Evolutionary conservation across 2,329 filamentous ascomycete genomes (phyloP).

Genomic region (Chalaropsis ovoidea): DNA sequence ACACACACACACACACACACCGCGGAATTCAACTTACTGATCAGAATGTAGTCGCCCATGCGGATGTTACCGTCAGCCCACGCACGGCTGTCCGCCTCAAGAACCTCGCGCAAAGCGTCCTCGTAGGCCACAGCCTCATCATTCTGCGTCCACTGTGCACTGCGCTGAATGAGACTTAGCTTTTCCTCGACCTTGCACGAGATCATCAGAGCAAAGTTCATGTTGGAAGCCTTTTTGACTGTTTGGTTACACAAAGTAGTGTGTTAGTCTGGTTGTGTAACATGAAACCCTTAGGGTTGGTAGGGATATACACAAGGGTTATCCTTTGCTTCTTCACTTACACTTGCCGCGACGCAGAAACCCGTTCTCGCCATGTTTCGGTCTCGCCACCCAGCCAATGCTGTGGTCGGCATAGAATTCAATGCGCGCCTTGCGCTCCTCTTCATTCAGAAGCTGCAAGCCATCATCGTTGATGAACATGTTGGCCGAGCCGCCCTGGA

Average conservation of each 20-base stretch:
- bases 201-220: constrained; percentile 60
- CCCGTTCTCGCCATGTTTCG: constrained; percentile 52
- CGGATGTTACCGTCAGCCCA: constrained; percentile 82
- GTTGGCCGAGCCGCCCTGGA: constrained; percentile 67
- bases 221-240: constrained; percentile 60
- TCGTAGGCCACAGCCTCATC: constrained; percentile 60
- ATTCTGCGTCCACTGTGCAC: constrained; percentile 54
- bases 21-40: constrained; percentile 19
- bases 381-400: constrained; percentile 59
- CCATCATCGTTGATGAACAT: constrained; percentile 70
- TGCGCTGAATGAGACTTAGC: constrained; percentile 47
- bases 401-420: constrained; percentile 60
- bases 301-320: neutral
- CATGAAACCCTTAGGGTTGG: neutral
- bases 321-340: neutral
- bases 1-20: too few relatives aligned
- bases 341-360: constrained; percentile 54
- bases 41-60: constrained; percentile 69
- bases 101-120: constrained; percentile 52
- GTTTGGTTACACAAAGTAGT: neutral
- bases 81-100: constrained; percentile 58
- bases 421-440: constrained; percentile 52
- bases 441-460: constrained; percentile 55
- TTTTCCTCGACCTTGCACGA: constrained; percentile 62
- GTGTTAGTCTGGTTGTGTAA: neutral